Conservation (phyloP, 2,329 filamentous ascomycete genomes). For the Pestalotiopsis sp. region DNA sequence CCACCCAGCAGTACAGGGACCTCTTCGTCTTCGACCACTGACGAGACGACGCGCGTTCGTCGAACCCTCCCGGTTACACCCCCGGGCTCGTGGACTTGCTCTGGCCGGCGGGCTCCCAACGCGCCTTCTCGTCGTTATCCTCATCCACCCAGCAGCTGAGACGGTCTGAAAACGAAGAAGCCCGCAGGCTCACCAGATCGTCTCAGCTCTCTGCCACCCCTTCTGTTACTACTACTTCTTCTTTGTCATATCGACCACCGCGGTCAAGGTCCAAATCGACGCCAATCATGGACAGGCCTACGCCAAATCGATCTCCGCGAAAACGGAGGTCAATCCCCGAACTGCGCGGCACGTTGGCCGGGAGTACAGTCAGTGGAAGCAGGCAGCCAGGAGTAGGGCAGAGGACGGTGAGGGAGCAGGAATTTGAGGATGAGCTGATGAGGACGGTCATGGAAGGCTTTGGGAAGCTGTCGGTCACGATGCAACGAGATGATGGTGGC, state of each 20-base stretch:
- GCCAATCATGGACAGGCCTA: background rate
- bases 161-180: constrained; percentile 10
- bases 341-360: background rate
- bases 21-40: constrained; percentile 68
- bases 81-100: constrained; percentile 41
- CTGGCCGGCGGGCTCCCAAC: constrained; percentile 36
- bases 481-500: constrained; percentile 9
- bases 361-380: background rate
- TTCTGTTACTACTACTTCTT: background rate
- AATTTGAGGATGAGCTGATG: constrained; percentile 13
- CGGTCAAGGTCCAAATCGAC: background rate
- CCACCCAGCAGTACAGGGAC: constrained; percentile 77
- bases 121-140: constrained; percentile 8
- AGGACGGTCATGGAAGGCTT: constrained; percentile 8
- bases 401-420: background rate
- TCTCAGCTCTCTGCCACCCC: background rate
- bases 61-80: constrained; percentile 12
- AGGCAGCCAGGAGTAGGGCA: background rate
- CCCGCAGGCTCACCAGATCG: background rate
- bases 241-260: constrained; percentile 9
- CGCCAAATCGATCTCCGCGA: background rate
- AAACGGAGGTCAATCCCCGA: constrained; percentile 5
- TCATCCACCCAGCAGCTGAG: constrained; percentile 11
- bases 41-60: constrained; percentile 24
- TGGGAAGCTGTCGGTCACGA: constrained; percentile 9